phyloP scores from a whole-genome alignment of 345 rosid species.

The Gossypium bickii region DNA sequence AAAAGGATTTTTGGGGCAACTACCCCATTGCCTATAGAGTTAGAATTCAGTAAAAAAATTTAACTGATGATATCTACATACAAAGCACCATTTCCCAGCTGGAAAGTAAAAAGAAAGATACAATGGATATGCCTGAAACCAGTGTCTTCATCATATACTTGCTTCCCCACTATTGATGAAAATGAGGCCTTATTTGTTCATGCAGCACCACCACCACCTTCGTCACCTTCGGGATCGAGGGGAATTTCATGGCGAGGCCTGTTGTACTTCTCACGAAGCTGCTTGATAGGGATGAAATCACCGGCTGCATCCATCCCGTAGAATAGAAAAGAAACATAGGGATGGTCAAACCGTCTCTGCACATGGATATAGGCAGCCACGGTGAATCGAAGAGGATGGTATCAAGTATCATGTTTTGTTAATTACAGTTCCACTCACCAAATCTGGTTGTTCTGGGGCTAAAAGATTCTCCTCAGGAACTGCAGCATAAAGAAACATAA shows the following conservation, averaged over 20 bases:
- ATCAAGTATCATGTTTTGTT: slow-evolving; percentile 3
- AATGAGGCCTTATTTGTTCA: slow-evolving; percentile 3
- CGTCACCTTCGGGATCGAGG: slow-evolving; percentile 50
- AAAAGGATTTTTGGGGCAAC: too few species aligned
- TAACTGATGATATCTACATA: background rate
- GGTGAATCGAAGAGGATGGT: background rate
- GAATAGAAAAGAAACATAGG: slow-evolving; percentile 69
- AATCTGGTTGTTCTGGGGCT: slow-evolving; percentile 56
- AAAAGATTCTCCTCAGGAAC: slow-evolving; percentile 84
- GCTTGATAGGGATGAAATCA: slow-evolving; percentile 91
- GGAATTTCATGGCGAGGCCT: slow-evolving; percentile 75
- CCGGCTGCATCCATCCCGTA: slow-evolving; percentile 81
- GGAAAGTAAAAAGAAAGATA: background rate
- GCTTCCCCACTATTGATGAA: background rate
- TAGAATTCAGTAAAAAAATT: background rate
- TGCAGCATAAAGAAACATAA: slow-evolving; percentile 33
- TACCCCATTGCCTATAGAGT: too few species aligned
- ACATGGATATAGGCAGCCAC: slow-evolving; percentile 11
- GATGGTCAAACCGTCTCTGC: slow-evolving; percentile 93
- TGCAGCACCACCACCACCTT: slow-evolving; percentile 24
- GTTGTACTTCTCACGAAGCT: slow-evolving; percentile 77
- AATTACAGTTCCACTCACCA: slow-evolving; percentile 36
- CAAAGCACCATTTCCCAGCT: background rate
- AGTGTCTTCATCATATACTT: background rate
- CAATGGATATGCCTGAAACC: slow-evolving; percentile 1